Evolutionary conservation across 768 basidiomycete genomes (phyloP), one percentile per base, ranked within the genome.

Genomic region (Russula emetica): DNA sequence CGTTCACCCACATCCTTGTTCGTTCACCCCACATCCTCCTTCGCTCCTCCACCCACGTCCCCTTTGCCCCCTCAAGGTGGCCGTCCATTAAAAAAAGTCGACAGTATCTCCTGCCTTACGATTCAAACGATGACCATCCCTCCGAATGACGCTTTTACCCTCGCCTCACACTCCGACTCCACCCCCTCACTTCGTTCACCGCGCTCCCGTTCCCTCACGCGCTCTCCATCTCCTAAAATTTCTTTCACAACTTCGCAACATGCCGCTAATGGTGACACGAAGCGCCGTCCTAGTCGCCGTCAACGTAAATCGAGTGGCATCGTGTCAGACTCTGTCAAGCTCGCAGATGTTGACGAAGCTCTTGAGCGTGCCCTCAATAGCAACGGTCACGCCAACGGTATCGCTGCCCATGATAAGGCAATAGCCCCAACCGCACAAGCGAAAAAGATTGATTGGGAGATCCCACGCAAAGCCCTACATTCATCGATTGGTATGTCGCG

Each of bases 401-500:
- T 55, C 14, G 50, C 42, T 26, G 45, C 53, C 42, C 49, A 32
- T 28, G 32, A 58, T 30, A 50, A 55, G 24, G 30, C 47, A 18
- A 32, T 36, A 38, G 44, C 26, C 32, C 42, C 55, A 38, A 30
- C 40, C 2, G 38, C 38, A 49, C 44, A 49, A 22, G 58, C 14
- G 20, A 69, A 69, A 57, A 69, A 64, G 9, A 69, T 90, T 34
- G 89, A 94, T 75, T 94, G 88, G 86, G 94, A 97, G 75, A 86
- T 97, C 55, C 94, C 94, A 0, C 77, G 94, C 67, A 97, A 97
- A 74, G 75, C 83, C 11, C 73, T 97, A 50, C 94, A 97, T 74
- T 88, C 90, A 14, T 91, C 89, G 4, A 96, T 96, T 64, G 94
- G 93, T 92, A 45, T 34, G 86, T 79, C 58, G 65, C 36, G 67